A percentile compares a stretch with the other conserved stretches of the same genome.
Conservation (phyloP, 129 eudicot genomes). For the Oenanthe sinensis region DNA sequence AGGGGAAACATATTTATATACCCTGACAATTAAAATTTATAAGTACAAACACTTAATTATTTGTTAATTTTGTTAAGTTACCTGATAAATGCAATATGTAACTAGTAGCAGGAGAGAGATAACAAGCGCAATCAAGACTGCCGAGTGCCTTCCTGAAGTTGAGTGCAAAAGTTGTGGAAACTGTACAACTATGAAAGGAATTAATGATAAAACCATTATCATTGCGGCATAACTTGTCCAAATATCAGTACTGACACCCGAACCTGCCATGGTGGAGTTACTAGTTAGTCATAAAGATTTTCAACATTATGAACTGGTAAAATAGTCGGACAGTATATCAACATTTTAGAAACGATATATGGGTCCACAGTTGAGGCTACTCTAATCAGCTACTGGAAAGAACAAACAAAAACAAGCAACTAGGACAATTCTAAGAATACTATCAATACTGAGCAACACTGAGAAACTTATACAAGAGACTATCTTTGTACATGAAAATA, state of each 20-base stretch:
- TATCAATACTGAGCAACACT: neutral
- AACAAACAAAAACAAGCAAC: neutral
- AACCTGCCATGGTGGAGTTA: slow-evolving; percentile 37
- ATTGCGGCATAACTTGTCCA: slow-evolving; percentile 88
- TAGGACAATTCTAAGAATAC: neutral
- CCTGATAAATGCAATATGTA: slow-evolving; percentile 84
- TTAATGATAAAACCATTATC: slow-evolving; percentile 71
- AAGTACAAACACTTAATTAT: neutral
- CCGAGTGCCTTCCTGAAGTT: slow-evolving; percentile 67
- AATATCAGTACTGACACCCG: slow-evolving; percentile 74
- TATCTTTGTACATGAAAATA: neutral
- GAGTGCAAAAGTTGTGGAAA: slow-evolving; percentile 59
- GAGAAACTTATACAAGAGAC: neutral
- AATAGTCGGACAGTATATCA: neutral
- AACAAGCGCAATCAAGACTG: slow-evolving; percentile 64
- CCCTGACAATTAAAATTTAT: neutral
- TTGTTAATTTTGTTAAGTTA: slow-evolving; percentile 13
- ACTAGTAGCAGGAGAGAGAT: slow-evolving; percentile 45
- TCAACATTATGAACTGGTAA: neutral
- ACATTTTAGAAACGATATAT: neutral
- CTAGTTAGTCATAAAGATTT: neutral
- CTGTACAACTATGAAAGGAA: slow-evolving; percentile 77
- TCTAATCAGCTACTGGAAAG: neutral
- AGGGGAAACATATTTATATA: neutral
- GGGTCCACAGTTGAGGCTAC: neutral